These are phyloP conservation scores for Roridomyces roridus DNA, from an alignment of 768 basidiomycete genomes.

Conservation along the genomic window DNA sequence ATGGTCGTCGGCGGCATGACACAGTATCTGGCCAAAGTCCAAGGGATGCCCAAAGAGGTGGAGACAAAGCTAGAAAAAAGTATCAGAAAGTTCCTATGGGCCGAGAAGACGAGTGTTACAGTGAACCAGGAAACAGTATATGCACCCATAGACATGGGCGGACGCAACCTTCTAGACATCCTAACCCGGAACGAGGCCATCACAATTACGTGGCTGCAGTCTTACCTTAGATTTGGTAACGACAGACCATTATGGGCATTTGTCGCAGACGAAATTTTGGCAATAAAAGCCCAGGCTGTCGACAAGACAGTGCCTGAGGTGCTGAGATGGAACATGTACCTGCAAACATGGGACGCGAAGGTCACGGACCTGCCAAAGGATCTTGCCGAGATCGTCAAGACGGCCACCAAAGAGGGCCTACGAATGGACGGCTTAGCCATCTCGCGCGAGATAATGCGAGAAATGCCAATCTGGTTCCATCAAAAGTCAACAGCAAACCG, in stretches of 20 bases:
- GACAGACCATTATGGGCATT: constrained; percentile 3
- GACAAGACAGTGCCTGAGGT: no score
- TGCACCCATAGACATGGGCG: constrained; percentile 9
- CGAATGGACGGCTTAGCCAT: constrained; percentile 14
- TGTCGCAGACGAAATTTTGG: constrained; percentile 1
- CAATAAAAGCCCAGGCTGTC: no score
- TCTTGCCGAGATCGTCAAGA: constrained; percentile 1
- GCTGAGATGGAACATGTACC: no score
- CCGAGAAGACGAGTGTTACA: not conserved
- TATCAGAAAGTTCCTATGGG: constrained; percentile 13
- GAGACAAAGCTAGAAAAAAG: constrained; percentile 1
- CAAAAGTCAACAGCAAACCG: not conserved
- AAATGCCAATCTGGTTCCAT: constrained; percentile 21
- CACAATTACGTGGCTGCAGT: constrained; percentile 17
- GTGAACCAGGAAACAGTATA: constrained; percentile 8
- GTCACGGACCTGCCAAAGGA: constrained; percentile 2
- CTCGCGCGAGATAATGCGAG: constrained; percentile 3
- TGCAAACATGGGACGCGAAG: not conserved
- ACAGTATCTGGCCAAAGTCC: constrained; percentile 18
- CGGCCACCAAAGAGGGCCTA: not conserved
- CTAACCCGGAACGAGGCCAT: constrained; percentile 25
- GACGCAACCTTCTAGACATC: constrained; percentile 8
- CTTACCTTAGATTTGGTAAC: not conserved
- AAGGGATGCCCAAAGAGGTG: constrained; percentile 27
- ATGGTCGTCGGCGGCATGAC: constrained; percentile 24